Percentiles rank a stretch among this genome's conserved stretches.
Evolutionary conservation across 345 rosid genomes (phyloP).

Genomic region (Excoecaria agallocha): DNA sequence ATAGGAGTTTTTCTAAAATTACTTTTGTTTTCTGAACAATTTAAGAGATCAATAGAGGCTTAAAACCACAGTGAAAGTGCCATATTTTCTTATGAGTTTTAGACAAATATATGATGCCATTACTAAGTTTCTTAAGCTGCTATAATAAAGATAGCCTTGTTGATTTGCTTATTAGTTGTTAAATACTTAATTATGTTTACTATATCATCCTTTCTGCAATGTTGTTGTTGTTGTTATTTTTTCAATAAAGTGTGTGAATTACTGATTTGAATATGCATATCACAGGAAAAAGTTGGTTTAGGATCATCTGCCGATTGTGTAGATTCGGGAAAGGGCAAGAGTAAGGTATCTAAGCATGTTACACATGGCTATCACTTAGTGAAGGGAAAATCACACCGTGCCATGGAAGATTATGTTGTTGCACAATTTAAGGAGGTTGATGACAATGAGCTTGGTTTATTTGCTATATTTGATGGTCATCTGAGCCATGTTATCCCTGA

Average conservation of each 20-base stretch:
- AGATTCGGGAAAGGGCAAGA: conserved; percentile 62
- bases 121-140: too few species aligned
- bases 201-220: not conserved
- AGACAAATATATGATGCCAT: too few species aligned
- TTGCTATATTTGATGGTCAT: conserved; percentile 92
- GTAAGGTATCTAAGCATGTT: conserved; percentile 71
- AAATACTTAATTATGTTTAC: not conserved
- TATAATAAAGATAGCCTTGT: not conserved
- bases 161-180: not conserved
- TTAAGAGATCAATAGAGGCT: too few species aligned
- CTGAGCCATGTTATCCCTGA: conserved; percentile 76
- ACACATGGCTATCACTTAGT: conserved; percentile 82
- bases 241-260: not conserved
- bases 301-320: conserved; percentile 49
- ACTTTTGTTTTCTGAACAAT: too few species aligned
- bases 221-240: not conserved
- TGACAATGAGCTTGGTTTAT: conserved; percentile 80
- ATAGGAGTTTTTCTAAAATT: not conserved
- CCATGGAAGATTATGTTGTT: conserved; percentile 86
- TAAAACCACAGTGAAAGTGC: too few species aligned
- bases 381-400: conserved; percentile 65
- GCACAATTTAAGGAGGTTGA: conserved; percentile 73
- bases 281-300: conserved; percentile 73
- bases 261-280: not conserved
- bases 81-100: not conserved